Evolutionary conservation across 257 asterid species (phyloP).

Genomic region (Knoxia roxburghii): DNA sequence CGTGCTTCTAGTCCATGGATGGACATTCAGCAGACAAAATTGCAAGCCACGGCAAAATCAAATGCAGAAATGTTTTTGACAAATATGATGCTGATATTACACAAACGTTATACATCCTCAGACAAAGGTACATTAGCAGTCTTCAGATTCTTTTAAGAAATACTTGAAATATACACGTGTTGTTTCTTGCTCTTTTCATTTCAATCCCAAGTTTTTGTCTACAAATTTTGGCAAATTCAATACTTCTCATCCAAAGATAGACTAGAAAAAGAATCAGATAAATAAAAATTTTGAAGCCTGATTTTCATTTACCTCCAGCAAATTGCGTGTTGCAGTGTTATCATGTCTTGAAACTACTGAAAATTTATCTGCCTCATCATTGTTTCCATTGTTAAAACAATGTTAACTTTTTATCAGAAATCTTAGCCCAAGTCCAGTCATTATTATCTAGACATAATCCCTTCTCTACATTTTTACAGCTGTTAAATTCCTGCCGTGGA

Average conservation of each 20-base stretch:
- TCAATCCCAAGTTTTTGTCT: background rate
- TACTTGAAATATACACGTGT: background rate
- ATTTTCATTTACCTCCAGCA: background rate
- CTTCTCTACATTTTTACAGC: background rate
- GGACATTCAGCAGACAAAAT: background rate
- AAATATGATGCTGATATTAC: background rate
- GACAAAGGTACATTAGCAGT: background rate
- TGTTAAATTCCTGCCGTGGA: background rate
- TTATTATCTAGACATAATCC: background rate
- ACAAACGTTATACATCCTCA: background rate
- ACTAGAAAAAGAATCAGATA: background rate
- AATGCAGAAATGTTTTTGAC: background rate
- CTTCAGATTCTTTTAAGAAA: background rate
- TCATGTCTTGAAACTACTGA: background rate
- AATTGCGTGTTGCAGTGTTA: background rate
- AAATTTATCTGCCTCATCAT: background rate
- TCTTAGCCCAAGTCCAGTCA: background rate
- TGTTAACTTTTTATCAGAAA: background rate
- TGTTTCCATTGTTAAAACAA: background rate
- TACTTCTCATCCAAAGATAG: background rate
- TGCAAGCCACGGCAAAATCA: background rate
- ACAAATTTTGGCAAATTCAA: background rate
- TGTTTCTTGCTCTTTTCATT: background rate
- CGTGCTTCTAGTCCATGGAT: background rate
- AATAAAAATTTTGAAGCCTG: background rate